A percentile compares a stretch with the other conserved stretches of the same genome.
phyloP scores from a whole-genome alignment of 192 early-diverging fungal species.

The Chytriomyces sp. region DNA sequence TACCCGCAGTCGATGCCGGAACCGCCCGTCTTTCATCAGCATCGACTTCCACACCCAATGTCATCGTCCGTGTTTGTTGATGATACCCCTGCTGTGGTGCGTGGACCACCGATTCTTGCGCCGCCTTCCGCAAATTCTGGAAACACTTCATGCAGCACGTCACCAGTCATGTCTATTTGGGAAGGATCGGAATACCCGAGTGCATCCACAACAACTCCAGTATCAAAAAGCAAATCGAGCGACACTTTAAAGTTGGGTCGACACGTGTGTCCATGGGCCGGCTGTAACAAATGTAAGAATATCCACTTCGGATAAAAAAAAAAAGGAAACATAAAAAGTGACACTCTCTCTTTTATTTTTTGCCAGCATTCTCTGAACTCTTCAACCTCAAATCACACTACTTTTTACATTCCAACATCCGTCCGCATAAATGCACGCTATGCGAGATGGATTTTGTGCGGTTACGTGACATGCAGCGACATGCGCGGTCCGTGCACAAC shows the following conservation, averaged over 20 bases:
- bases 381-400: background rate
- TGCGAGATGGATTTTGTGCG: too few species aligned
- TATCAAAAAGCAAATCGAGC: too few species aligned
- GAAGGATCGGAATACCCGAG: background rate
- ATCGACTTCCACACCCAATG: background rate
- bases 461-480: too few species aligned
- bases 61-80: background rate
- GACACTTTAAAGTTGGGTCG: too few species aligned
- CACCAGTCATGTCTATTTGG: background rate
- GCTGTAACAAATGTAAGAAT: background rate
- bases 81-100: background rate
- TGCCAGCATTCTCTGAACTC: background rate
- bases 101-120: background rate
- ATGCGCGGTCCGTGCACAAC: too few species aligned
- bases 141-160: background rate
- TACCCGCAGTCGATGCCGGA: background rate
- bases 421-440: background rate
- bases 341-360: background rate
- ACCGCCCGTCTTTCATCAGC: background rate
- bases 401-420: background rate
- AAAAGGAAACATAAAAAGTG: too few species aligned
- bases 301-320: background rate
- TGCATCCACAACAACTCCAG: too few species aligned
- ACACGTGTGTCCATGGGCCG: too few species aligned
- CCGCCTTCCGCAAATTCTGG: background rate